These are phyloP conservation scores for Lathyrus aphaca DNA, from an alignment of 306 rosid species.

Conservation along the genomic window DNA sequence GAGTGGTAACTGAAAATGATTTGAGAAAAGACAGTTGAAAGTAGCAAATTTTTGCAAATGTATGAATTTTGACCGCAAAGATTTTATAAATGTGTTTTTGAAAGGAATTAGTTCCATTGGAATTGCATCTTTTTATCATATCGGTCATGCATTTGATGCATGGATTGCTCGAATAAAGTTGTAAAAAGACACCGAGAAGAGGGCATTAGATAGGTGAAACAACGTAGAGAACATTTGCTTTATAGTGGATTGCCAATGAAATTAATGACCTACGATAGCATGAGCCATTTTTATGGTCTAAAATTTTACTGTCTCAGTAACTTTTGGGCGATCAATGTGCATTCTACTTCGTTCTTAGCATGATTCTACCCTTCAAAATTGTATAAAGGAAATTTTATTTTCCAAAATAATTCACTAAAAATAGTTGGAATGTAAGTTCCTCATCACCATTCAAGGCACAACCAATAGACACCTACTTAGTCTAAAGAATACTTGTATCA, in stretches of 20 bases:
- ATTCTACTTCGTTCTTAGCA: background rate
- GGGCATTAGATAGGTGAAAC: background rate
- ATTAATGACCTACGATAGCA: too few relatives aligned
- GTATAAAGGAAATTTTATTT: background rate
- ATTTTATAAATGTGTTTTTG: too few relatives aligned
- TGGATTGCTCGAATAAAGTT: background rate
- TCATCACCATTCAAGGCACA: background rate
- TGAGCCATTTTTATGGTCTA: background rate
- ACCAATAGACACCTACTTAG: background rate
- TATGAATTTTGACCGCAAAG: too few relatives aligned
- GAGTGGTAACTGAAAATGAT: too few relatives aligned
- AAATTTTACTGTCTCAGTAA: background rate
- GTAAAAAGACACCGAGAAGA: background rate
- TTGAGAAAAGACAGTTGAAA: too few relatives aligned
- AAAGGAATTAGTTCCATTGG: background rate
- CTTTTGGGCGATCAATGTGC: background rate
- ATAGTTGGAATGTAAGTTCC: background rate
- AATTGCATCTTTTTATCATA: background rate
- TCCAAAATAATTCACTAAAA: background rate
- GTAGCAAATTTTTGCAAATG: too few relatives aligned
- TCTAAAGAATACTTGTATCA: background rate
- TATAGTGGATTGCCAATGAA: background rate
- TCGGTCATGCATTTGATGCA: background rate
- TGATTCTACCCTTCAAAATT: background rate
- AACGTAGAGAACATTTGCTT: background rate